A percentile compares a stretch with the other conserved stretches of the same genome.
These are phyloP conservation scores for Phytophthora pini DNA, from an alignment of 352 stramenopile species.

Conservation along the genomic window DNA sequence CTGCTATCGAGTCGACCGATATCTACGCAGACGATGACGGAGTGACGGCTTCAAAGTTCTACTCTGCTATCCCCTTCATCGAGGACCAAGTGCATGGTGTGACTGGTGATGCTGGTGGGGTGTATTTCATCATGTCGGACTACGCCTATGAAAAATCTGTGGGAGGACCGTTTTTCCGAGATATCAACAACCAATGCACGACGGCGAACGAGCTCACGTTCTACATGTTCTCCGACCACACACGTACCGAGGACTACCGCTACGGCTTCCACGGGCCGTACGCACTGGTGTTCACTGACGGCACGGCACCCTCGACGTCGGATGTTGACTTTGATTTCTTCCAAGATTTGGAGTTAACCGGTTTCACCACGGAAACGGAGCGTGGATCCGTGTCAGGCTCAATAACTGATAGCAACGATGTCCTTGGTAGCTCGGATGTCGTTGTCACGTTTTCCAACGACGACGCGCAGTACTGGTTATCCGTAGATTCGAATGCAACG, in stretches of 20 bases:
- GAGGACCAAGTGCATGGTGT: conserved; percentile 49
- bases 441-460: conserved; percentile 47
- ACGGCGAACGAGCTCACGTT: conserved; percentile 54
- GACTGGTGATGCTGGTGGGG: conserved; percentile 29
- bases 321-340: conserved; percentile 54
- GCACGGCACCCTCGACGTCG: conserved; percentile 20
- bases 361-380: conserved; percentile 38
- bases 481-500: conserved; percentile 14
- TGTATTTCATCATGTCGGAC: conserved; percentile 60
- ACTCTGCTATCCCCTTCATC: conserved; percentile 36
- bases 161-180: conserved; percentile 53
- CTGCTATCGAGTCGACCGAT: conserved; percentile 48
- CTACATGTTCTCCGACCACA: conserved; percentile 69
- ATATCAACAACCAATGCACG: conserved; percentile 64
- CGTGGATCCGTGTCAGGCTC: conserved; percentile 40
- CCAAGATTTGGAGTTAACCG: conserved; percentile 42
- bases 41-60: conserved; percentile 46
- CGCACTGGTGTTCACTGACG: conserved; percentile 49
- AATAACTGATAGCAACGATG: conserved; percentile 34
- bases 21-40: conserved; percentile 39
- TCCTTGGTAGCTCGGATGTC: conserved; percentile 28
- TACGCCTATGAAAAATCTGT: conserved; percentile 49
- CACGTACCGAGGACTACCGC: conserved; percentile 54
- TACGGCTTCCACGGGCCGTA: conserved; percentile 62
- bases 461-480: conserved; percentile 49